Evolutionary conservation across 169 alveolate species (phyloP), one percentile per base, ranked within the genome.

Genomic region (Eimeria zaria): DNA sequence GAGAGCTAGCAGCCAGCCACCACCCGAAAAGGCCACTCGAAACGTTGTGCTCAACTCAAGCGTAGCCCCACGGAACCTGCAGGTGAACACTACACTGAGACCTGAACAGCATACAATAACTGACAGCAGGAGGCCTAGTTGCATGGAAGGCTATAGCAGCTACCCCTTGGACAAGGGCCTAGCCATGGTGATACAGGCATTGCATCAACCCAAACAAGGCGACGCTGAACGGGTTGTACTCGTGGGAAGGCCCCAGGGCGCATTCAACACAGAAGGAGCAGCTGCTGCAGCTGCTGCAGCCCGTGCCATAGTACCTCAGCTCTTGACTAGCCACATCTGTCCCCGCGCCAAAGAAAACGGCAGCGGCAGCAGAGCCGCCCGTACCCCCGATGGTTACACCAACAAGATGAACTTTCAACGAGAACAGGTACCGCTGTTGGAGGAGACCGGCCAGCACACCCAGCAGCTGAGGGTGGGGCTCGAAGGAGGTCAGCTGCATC

Each of bases 1-100:
- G 16, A 78, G 88, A 44, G 64, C 88, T 27, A 78, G 67, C 24
- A 78, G 88, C 16, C 88, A 78, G 88, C 62, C 88, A 7, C 67
- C 62, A 1, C 64, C 64, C 60, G 24, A 24, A 41, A 78, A n/a
- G 88, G 58, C 88, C 62, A 9, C 7, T 44, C 67, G 41, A 41
- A n/a, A 5, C 67, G 27, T 3, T 46, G 14, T 44, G 36, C 33
- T 78, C 88, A 24, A 41, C 64, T 11, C 88, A 78, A 12, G 36
- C 2, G 4, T 27, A 78, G 60, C 64, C 58, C 88, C 88, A 24
- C 64, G 22, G 8, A 36, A 30, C 74, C 18, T n/a, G 74, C 51
- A 33, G 80, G 80, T 6, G n/a, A 27, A 36, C 12, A 14, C 27
- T 16, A 3, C 51, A 33, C 51, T 36, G 80, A 33, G 48, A 11